Percentiles rank a stretch among this genome's conserved stretches.
phyloP scores from a whole-genome alignment of 192 early-diverging fungal species.

The Coemansia sp. region DNA sequence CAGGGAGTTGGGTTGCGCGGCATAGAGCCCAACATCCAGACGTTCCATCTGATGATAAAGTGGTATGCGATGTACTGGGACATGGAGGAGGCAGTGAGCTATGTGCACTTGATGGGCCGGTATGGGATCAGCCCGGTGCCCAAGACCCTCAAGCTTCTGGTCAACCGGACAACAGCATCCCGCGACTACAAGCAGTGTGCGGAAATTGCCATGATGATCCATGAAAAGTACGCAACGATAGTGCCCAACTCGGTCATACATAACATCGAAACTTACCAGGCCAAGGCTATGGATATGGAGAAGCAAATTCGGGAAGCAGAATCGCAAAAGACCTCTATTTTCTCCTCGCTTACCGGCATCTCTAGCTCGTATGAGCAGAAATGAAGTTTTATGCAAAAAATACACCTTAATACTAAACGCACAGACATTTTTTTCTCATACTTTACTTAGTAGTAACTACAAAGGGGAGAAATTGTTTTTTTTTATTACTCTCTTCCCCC shows the following conservation, averaged over 20 bases:
- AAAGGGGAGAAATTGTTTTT: too few species aligned
- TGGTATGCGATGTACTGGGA: slow-evolving; percentile 53
- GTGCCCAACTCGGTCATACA: background rate
- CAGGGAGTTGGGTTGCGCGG: background rate
- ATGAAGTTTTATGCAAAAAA: too few species aligned
- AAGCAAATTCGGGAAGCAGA: slow-evolving; percentile 20
- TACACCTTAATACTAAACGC: too few species aligned
- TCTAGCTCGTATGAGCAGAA: too few species aligned
- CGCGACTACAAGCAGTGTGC: slow-evolving; percentile 20
- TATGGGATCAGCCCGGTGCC: slow-evolving; percentile 14
- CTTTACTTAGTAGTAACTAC: too few species aligned
- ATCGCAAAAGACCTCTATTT: background rate
- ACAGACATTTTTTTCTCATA: too few species aligned
- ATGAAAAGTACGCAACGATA: slow-evolving; percentile 1
- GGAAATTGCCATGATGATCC: slow-evolving; percentile 11
- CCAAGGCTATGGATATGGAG: slow-evolving; percentile 18
- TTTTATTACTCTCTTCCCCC: background rate
- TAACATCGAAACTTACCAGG: slow-evolving; percentile 16
- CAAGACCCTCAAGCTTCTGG: slow-evolving; percentile 23
- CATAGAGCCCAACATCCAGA: slow-evolving; percentile 6
- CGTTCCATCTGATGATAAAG: slow-evolving; percentile 33
- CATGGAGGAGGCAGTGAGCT: slow-evolving; percentile 10
- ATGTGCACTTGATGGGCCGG: slow-evolving; percentile 19
- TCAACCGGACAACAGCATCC: slow-evolving; percentile 9
- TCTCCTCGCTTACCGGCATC: too few species aligned